Evolutionary conservation across 371 early-diverging fungal genomes (phyloP), one percentile per base, ranked within the genome.

Genomic region (Actinomortierella wolfii): DNA sequence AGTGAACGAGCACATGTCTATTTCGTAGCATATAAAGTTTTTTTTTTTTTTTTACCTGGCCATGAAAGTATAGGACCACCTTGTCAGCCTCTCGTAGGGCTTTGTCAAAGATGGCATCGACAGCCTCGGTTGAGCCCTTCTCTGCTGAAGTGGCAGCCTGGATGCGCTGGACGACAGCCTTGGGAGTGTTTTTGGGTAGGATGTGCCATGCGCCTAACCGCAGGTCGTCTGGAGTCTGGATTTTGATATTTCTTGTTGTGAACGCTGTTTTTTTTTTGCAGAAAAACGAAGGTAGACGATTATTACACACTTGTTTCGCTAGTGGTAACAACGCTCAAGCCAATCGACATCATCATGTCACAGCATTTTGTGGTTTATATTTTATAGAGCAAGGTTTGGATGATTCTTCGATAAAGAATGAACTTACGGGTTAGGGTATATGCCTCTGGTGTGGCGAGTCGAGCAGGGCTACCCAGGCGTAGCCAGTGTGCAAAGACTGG

Each of bases 401-500:
- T 34, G 34, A 34, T 11, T 6, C 34, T 6, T 6, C 11, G 34
- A 4, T 34, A 34, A 6, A 34, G 34, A 50, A 21, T 6, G 15
- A 3, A 40, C 53, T 17, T 61, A 34, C 70, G 70, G 48, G 57
- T 26, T 1, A 70, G 51, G 1, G 70, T 57, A 26, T 70, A 70
- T 24, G 70, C 70, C 29, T 70, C 70, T 6, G 70, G 70, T 0
- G 61, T 70, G 49, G 60, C 57, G 8, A 70, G 56, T n/a, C 61
- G 39, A 4, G 57, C 57, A 50, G 70, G 70, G 34, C 64, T 70
- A n/a, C 64, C 57, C 25, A 70, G 53, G 8, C 65, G 57, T 0
- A 70, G 51, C 70, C 70, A 70, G 51, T 70, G 70, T 5, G 70
- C 70, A 57, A 70, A 70, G 44, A 70, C 70, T 2, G 64, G 54